Evolutionary conservation across 2,329 filamentous ascomycete species (phyloP).

Genomic region (Colletotrichum lini): DNA sequence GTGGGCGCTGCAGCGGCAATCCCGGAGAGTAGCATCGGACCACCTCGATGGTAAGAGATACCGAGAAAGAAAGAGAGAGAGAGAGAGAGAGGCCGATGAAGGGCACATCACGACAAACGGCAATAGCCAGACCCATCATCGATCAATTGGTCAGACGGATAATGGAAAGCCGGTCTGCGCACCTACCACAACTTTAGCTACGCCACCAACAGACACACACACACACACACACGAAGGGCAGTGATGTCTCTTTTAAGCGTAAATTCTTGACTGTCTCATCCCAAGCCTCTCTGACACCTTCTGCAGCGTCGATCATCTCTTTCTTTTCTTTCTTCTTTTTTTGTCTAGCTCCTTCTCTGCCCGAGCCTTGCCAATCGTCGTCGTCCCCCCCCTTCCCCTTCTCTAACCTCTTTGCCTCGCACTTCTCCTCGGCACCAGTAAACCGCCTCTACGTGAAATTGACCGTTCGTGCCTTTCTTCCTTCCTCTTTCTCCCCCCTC

Average conservation of each 20-base stretch:
- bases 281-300: conserved; percentile 30
- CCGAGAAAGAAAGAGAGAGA: too few species aligned
- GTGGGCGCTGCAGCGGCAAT: neutral
- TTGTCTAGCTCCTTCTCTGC: too few species aligned
- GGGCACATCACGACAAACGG: too few species aligned
- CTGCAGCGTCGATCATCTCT: conserved; percentile 38
- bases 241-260: conserved; percentile 35
- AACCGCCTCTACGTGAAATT: neutral
- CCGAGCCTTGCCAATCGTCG: conserved; percentile 1
- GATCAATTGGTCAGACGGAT: too few species aligned
- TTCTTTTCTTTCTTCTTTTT: neutral
- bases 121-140: too few species aligned
- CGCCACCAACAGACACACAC: neutral
- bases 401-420: neutral
- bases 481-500: neutral
- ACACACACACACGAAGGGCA: conserved; percentile 9
- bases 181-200: neutral
- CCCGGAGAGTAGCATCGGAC: neutral
- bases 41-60: neutral
- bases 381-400: neutral
- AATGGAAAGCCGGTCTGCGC: neutral
- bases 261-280: conserved; percentile 36
- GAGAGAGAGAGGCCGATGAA: too few species aligned
- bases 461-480: neutral
- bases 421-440: conserved; percentile 7